Conservation (phyloP, 1,284 basidiomycete genomes). For the Papiliotrema fonsecae region DNA sequence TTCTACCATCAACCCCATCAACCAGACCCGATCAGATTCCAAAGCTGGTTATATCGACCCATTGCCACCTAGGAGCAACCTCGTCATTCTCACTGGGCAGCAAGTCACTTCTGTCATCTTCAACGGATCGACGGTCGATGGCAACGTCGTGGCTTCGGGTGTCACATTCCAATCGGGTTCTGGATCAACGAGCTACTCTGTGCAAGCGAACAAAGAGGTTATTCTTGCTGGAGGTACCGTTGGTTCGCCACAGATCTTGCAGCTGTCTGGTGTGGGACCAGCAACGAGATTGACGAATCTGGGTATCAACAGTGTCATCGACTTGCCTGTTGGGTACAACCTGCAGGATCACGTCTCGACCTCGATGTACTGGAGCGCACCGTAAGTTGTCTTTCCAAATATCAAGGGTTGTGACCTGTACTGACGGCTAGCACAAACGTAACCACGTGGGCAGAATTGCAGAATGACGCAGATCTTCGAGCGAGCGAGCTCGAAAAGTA, state of each 20-base stretch:
- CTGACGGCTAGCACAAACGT: constrained; percentile 15
- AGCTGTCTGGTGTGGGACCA: constrained; percentile 69
- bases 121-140: constrained; percentile 50
- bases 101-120: constrained; percentile 64
- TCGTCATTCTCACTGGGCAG: constrained; percentile 56
- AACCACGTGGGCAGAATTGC: constrained; percentile 40
- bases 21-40: constrained; percentile 63
- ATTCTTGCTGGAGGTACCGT: constrained; percentile 57
- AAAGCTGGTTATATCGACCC: constrained; percentile 66
- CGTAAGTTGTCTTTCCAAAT: constrained; percentile 12
- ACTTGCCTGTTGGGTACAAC: constrained; percentile 70
- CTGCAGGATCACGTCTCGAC: constrained; percentile 63
- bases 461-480: constrained; percentile 18
- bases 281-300: constrained; percentile 54
- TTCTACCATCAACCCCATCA: constrained; percentile 60
- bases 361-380: constrained; percentile 43
- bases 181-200: constrained; percentile 46
- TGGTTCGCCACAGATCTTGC: constrained; percentile 62
- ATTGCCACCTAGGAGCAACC: constrained; percentile 57
- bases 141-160: constrained; percentile 55
- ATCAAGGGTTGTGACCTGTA: neutral
- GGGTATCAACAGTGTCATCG: constrained; percentile 51
- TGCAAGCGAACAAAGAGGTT: constrained; percentile 54
- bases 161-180: constrained; percentile 54
- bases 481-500: constrained; percentile 29